phyloP scores from a whole-genome alignment of 2,329 filamentous ascomycete genomes.

The Nakataea oryzae region DNA sequence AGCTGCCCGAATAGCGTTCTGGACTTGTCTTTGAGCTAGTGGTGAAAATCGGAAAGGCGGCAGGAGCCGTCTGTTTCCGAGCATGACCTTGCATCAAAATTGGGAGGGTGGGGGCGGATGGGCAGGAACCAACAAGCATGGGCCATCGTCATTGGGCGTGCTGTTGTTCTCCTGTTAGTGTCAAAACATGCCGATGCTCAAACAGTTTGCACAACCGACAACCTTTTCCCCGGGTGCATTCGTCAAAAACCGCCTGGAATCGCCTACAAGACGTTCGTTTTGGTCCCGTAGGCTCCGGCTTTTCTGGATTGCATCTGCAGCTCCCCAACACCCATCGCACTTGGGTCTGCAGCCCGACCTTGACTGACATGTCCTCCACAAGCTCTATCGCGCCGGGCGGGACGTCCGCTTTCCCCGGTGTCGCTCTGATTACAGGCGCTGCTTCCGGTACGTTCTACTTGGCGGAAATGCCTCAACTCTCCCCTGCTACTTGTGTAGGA shows the following conservation, averaged over 20 bases:
- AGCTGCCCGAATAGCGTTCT: neutral
- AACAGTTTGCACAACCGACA: too few species aligned
- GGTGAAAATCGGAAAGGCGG: neutral
- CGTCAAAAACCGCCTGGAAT: too few species aligned
- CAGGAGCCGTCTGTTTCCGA: neutral
- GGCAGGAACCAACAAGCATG: too few species aligned
- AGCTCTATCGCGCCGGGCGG: neutral
- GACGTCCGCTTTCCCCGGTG: conserved; percentile 17
- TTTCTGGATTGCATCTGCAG: neutral
- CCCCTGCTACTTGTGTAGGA: too few species aligned
- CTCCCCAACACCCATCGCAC: too few species aligned
- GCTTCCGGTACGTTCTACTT: conserved; percentile 16
- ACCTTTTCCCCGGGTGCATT: too few species aligned
- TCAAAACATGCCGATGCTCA: too few species aligned
- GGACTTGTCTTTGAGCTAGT: neutral
- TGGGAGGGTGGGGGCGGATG: too few species aligned
- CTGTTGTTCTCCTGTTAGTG: too few species aligned
- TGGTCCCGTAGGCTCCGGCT: too few species aligned
- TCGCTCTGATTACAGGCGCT: conserved; percentile 20
- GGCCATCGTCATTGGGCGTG: too few species aligned
- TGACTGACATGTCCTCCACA: neutral
- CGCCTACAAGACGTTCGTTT: too few species aligned
- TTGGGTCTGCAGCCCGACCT: neutral
- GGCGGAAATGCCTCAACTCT: neutral
- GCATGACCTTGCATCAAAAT: neutral